phyloP scores from a whole-genome alignment of 2,329 filamentous ascomycete species.

The Kalaharituber pfeilii region DNA sequence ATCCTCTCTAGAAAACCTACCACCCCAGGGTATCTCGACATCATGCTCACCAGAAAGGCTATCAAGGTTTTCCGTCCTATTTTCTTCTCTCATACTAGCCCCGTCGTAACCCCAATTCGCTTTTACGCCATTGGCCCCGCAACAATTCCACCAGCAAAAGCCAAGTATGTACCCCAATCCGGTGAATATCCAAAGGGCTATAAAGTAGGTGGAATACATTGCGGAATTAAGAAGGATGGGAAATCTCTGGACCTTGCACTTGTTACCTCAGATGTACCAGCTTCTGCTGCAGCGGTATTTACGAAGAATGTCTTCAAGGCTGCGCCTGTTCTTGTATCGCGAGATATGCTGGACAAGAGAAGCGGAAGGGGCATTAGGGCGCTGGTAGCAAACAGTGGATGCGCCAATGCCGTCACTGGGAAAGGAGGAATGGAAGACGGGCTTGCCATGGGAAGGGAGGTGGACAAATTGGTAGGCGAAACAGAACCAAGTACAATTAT shows the following conservation, averaged over 20 bases:
- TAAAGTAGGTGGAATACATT: slow-evolving; percentile 66
- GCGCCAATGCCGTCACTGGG: slow-evolving; percentile 92
- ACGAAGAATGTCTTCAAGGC: slow-evolving; percentile 98
- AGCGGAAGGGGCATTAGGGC: slow-evolving; percentile 54
- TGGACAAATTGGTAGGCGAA: slow-evolving; percentile 42
- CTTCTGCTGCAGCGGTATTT: slow-evolving; percentile 78
- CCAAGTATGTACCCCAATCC: slow-evolving; percentile 70
- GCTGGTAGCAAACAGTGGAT: slow-evolving; percentile 86
- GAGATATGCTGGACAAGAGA: slow-evolving; percentile 49
- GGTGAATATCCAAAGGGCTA: slow-evolving; percentile 88
- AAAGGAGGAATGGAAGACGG: slow-evolving; percentile 81
- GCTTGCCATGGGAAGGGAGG: slow-evolving; percentile 58
- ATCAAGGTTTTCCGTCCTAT: no score
- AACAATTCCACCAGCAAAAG: slow-evolving; percentile 43
- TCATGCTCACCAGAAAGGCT: no score
- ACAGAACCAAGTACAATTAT: slow-evolving; percentile 54
- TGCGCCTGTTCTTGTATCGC: slow-evolving; percentile 76
- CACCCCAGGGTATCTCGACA: no score
- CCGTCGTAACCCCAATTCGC: background rate
- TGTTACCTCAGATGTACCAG: slow-evolving; percentile 70
- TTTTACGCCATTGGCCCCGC: background rate
- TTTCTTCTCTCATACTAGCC: no score
- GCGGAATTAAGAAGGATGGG: slow-evolving; percentile 86
- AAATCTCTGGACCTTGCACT: slow-evolving; percentile 81
- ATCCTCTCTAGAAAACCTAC: no score